These are phyloP conservation scores for Thelonectria blattea DNA, from an alignment of 2,329 filamentous ascomycete species.

Conservation along the genomic window DNA sequence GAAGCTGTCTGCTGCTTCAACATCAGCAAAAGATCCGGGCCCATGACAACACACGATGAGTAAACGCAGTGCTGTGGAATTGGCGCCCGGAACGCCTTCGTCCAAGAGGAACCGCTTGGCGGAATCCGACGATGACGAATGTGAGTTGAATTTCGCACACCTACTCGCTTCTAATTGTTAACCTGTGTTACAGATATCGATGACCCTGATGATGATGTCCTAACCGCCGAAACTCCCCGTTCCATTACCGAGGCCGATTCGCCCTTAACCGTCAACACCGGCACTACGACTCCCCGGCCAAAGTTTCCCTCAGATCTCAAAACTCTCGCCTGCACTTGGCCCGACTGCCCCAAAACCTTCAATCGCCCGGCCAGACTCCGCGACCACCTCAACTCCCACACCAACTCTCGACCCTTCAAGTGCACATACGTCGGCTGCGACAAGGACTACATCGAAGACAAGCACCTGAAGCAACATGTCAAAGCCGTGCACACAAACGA, in stretches of 20 bases:
- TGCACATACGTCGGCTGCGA: slow-evolving; percentile 75
- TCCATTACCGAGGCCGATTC: slow-evolving; percentile 43
- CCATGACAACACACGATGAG: slow-evolving; percentile 40
- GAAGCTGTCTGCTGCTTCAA: slow-evolving; percentile 18
- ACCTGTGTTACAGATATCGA: slow-evolving; percentile 36
- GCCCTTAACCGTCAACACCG: slow-evolving; percentile 40
- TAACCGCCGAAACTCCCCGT: slow-evolving; percentile 41
- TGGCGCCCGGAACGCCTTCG: slow-evolving; percentile 32
- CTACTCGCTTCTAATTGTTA: slow-evolving; percentile 18
- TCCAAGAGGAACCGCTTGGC: slow-evolving; percentile 37
- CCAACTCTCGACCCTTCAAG: slow-evolving; percentile 79
- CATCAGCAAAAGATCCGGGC: slow-evolving; percentile 6
- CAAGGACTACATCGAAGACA: slow-evolving; percentile 85
- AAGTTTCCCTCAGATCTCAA: slow-evolving; percentile 75
- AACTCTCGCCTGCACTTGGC: slow-evolving; percentile 76
- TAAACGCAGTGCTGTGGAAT: slow-evolving; percentile 41
- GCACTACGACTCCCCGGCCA: slow-evolving; percentile 50
- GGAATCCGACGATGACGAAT: slow-evolving; percentile 28
- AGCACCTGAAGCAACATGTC: slow-evolving; percentile 84
- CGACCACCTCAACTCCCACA: slow-evolving; percentile 84
- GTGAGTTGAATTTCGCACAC: slow-evolving; percentile 23
- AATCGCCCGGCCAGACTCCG: slow-evolving; percentile 83
- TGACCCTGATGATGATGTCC: slow-evolving; percentile 43
- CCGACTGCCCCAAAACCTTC: slow-evolving; percentile 80
- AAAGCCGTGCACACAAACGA: slow-evolving; percentile 80